Percentiles rank a stretch among this genome's conserved stretches.
Evolutionary conservation across 495 filamentous ascomycete species (phyloP).

Genomic region (Beverwykella pulmonaria): DNA sequence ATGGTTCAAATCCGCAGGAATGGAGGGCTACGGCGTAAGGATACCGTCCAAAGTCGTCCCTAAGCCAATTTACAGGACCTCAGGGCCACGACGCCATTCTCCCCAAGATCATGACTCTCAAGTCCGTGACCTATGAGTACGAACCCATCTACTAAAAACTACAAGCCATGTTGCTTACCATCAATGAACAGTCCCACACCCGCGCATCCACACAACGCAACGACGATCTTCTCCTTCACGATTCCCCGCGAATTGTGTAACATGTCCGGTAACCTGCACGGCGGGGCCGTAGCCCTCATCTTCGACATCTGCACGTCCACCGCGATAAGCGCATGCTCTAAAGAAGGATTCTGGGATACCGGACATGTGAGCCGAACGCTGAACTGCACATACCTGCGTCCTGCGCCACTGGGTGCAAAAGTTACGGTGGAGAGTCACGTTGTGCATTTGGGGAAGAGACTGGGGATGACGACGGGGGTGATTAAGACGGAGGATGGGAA

Average conservation of each 20-base stretch:
- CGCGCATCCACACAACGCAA: slow-evolving; percentile 24
- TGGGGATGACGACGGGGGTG: slow-evolving; percentile 36
- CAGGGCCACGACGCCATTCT: slow-evolving; percentile 32
- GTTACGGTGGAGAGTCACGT: slow-evolving; percentile 45
- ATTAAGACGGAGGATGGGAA: slow-evolving; percentile 39
- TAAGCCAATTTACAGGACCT: not conserved
- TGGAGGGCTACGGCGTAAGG: slow-evolving; percentile 19
- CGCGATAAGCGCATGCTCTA: slow-evolving; percentile 34
- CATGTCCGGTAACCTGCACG: slow-evolving; percentile 43
- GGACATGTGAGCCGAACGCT: slow-evolving; percentile 45
- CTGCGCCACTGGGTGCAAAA: slow-evolving; percentile 40
- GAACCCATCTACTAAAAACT: too few species aligned
- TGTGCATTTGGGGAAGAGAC: slow-evolving; percentile 41
- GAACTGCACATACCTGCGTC: slow-evolving; percentile 46
- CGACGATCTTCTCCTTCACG: slow-evolving; percentile 40
- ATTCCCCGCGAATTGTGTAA: slow-evolving; percentile 41
- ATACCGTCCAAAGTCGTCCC: not conserved
- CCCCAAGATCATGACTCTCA: slow-evolving; percentile 20
- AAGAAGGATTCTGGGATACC: slow-evolving; percentile 41
- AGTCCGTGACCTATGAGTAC: slow-evolving; percentile 10
- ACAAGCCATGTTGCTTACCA: too few species aligned
- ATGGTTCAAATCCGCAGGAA: slow-evolving; percentile 13
- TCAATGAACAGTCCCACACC: slow-evolving; percentile 15
- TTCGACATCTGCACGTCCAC: slow-evolving; percentile 47
- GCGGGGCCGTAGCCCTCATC: slow-evolving; percentile 42